Percentiles rank a stretch among this genome's conserved stretches.
These are phyloP conservation scores for Leavenworthia alabamica DNA, from an alignment of 345 rosid species.

Conservation along the genomic window DNA sequence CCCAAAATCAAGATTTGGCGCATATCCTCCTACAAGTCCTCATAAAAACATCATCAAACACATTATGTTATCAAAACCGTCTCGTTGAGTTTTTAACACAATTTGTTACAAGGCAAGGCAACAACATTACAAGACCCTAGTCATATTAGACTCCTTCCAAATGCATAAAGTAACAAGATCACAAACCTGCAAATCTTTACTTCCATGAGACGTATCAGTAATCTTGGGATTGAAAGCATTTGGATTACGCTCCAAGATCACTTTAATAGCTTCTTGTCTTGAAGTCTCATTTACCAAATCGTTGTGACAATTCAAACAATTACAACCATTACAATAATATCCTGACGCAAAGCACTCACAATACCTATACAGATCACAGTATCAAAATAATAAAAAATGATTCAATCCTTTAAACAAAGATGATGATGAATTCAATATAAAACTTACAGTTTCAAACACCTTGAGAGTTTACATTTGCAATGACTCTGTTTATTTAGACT, in stretches of 20 bases:
- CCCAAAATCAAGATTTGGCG: conserved; percentile 41
- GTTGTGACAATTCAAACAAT: conserved; percentile 69
- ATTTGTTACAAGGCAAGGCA: no score
- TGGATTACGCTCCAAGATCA: conserved; percentile 64
- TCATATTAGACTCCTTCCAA: neutral
- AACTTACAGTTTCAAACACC: conserved; percentile 78
- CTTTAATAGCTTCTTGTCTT: conserved; percentile 57
- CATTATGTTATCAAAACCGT: no score
- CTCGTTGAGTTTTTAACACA: no score
- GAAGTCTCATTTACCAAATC: conserved; percentile 52
- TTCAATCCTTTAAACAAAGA: no score
- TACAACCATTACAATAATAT: conserved; percentile 65
- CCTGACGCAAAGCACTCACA: conserved; percentile 90
- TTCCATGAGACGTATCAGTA: conserved; percentile 55
- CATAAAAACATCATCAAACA: no score
- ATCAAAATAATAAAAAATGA: no score
- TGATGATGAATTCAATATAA: neutral
- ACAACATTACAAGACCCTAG: no score
- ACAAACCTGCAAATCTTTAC: conserved; percentile 45
- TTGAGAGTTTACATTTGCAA: conserved; percentile 70
- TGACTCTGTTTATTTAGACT: conserved; percentile 58
- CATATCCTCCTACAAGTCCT: conserved; percentile 55
- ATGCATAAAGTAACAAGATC: conserved; percentile 1
- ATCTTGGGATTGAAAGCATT: conserved; percentile 67
- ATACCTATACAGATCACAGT: conserved; percentile 45